phyloP scores from a whole-genome alignment of 805 yeast genomes.

The Lipomyces mesembrius region DNA sequence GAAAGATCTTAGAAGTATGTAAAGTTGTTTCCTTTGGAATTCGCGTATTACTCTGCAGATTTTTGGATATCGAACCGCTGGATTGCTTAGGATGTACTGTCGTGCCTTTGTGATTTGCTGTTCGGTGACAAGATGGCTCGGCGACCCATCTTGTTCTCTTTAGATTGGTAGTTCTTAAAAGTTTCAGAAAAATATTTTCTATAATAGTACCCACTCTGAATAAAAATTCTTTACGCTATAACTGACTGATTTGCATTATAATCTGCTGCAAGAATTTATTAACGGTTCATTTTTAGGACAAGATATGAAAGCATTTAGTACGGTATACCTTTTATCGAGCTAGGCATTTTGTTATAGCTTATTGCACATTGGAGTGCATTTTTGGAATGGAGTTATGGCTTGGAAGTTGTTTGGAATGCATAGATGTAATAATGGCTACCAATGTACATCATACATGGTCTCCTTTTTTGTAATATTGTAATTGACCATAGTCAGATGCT shows the following conservation, averaged over 20 bases:
- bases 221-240: not conserved
- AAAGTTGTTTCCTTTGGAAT: not conserved
- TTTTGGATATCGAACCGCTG: conserved; percentile 4
- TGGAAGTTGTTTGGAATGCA: not conserved
- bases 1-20: conserved; percentile 39
- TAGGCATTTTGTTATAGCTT: not conserved
- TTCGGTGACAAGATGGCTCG: not conserved
- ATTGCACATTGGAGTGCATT: not conserved
- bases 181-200: not conserved
- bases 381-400: not conserved
- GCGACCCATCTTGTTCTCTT: not conserved
- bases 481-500: no score
- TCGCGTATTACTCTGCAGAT: not conserved
- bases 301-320: not conserved
- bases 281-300: not conserved
- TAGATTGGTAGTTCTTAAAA: not conserved
- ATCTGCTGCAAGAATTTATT: not conserved
- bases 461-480: not conserved
- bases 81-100: no score
- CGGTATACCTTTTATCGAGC: not conserved
- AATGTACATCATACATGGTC: not conserved
- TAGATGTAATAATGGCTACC: not conserved
- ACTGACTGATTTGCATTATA: not conserved
- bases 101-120: not conserved
- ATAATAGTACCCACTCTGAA: not conserved